Base-by-base conservation (phyloP, 306 rosid genomes). In the Clitoria ternatea region DNA sequence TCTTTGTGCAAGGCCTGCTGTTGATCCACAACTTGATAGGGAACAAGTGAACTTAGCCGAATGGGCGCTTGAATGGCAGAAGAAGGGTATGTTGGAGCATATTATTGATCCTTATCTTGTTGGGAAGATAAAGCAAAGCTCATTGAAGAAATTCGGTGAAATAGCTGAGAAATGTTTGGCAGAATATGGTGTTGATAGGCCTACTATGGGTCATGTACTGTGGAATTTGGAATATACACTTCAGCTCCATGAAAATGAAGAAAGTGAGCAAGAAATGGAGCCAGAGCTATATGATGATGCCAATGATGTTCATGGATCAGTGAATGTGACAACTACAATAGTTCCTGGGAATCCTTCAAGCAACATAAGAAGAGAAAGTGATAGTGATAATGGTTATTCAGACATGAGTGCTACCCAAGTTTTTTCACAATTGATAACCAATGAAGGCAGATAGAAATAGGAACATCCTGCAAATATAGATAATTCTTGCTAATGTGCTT, bases 151-250 rank as follows among this genome's bases (percentile, higher is more conserved):
- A 66, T 89, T 75, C 44, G 90, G 83, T 20, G 98, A 92, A 75
- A 92, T 92, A n/a, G 98, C 98, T 4, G 92, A 92, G 79, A 92
- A 92, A 79, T 92, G 98, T 67, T 80, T 89, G 81, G 94, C 96
- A 10, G 98, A 92, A 27, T 87, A 92, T 67, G 89, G 95, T 32
- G 91, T 88, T 45, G 98, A 92, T 61, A 81, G 98, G 80, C 96
- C 96, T 62, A 73, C 90, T 4, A 92, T 92, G 81, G 98, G 96
- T 45, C 85, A 90, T 68, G 96, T 89, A 0, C 65, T 92, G n/a
- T 92, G 98, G 98, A 92, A 89, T 73, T 81, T 92, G 85, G 98
- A 92, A 66, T 60, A 86, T 55, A 87, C 86, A 11, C 96, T 92
- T 80, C 98, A 87, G 77, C 95, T 89, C 54, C 95, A 89, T 63